These are phyloP conservation scores for Saturnispora quitensis DNA, from an alignment of 805 yeast genomes.

Conservation along the genomic window DNA sequence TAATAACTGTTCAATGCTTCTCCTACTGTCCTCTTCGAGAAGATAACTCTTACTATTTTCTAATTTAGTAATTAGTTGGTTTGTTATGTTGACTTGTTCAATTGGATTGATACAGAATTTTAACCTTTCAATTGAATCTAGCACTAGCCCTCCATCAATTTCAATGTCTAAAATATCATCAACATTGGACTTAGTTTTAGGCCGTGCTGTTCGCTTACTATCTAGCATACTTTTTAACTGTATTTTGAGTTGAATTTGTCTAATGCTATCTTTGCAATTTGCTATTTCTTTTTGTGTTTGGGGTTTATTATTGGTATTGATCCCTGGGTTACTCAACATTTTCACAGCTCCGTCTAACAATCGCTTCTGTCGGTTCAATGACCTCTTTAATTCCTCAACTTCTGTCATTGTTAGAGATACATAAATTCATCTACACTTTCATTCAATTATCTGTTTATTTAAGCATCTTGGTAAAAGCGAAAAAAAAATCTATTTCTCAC, in stretches of 20 bases:
- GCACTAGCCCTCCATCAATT: not conserved
- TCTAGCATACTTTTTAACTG: not conserved
- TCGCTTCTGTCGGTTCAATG: not conserved
- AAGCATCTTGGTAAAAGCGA: not conserved
- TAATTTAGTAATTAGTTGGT: constrained; percentile 2
- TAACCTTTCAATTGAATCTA: not conserved
- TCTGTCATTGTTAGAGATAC: not conserved
- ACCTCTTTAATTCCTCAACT: not conserved
- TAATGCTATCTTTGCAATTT: constrained; percentile 3
- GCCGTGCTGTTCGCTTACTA: not conserved
- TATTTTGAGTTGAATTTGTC: constrained; percentile 3
- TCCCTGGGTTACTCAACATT: constrained; percentile 1
- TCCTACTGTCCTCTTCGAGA: not conserved
- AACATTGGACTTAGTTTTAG: not conserved
- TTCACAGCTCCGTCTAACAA: constrained; percentile 5
- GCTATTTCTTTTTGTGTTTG: constrained; percentile 9
- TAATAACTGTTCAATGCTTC: not conserved
- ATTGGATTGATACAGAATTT: not conserved
- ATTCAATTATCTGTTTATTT: not conserved
- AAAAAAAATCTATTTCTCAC: not conserved
- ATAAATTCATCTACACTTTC: not conserved
- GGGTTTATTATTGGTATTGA: not conserved
- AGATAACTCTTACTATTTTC: not conserved
- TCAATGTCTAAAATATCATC: not conserved
- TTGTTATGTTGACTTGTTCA: constrained; percentile 7